Base-by-base conservation (phyloP, 805 yeast species). In the Candida germanica region DNA sequence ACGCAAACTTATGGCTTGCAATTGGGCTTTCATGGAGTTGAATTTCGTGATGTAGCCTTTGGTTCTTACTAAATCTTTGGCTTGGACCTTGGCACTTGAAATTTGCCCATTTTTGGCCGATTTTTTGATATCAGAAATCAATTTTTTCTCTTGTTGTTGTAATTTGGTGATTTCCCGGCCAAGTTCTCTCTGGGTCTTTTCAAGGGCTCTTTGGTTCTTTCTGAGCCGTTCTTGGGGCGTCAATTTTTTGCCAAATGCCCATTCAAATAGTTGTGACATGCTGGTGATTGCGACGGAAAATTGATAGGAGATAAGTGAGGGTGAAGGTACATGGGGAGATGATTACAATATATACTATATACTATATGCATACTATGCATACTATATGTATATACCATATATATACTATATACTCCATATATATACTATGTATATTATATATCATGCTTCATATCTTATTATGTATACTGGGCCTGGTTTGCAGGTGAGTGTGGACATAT, bases 211-310 rank as follows among this genome's bases (percentile, higher is more conserved):
- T 67, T 94, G 98, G 62, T 93, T 94, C 79, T 80, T 91, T 45
- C 97, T 79, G 56, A 93, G 76, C 58, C 88, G 75, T 64, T 93
- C 98, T 57, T 89, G 97, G 8, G 98, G 98, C 31, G 98, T 87
- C 44, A 84, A 66, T 56, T 83, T 77, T 71, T 87, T 86, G 7
- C 98, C 98, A 64, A 93, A 93, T 18, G 86, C 87, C 98, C 98
- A 93, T 53, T 89, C 95, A 47, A 93, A 76, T 29, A 64, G 29
- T 35, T 48, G 62, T 16, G 61, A 47, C 64, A 58, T 58, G 30
- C 23, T 12, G 17, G 21, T 13, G 33, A 6, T n/a, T n/a, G n/a
- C n/a, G n/a, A n/a, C n/a, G 31, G 22, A 11, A 12, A 31, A 13
- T 15, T 14, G 18, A 20, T 13, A 23, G 26, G 6, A 15, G 35